Percentiles rank a stretch among this genome's conserved stretches.
These are phyloP conservation scores for Talaromyces sp. DNA, from an alignment of 2,329 filamentous ascomycete genomes.

Conservation along the genomic window DNA sequence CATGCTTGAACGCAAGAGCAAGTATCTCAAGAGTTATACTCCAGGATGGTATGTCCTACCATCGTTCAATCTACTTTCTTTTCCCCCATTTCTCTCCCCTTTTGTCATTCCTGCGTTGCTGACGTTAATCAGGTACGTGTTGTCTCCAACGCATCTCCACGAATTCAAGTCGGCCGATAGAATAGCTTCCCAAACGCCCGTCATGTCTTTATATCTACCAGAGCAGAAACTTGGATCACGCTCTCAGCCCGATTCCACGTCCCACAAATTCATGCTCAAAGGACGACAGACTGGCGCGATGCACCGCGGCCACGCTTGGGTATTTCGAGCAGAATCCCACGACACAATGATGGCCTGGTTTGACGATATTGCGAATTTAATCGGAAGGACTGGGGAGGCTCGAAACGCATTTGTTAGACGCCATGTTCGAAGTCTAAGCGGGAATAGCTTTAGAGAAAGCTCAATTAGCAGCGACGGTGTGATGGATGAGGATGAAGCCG, in stretches of 20 bases:
- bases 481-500: constrained; percentile 68
- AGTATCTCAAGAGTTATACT: constrained; percentile 96
- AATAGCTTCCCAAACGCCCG: constrained; percentile 69
- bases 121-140: constrained; percentile 65
- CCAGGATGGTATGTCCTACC: constrained; percentile 72
- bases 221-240: constrained; percentile 95
- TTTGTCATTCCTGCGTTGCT: background rate
- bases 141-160: constrained; percentile 94
- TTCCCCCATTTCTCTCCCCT: background rate
- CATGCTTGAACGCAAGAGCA: constrained; percentile 94
- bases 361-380: constrained; percentile 84
- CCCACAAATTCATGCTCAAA: constrained; percentile 97
- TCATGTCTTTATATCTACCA: constrained; percentile 93
- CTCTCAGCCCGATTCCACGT: constrained; percentile 73
- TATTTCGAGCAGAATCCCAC: constrained; percentile 63
- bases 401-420: constrained; percentile 79
- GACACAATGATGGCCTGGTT: constrained; percentile 98
- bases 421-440: constrained; percentile 73
- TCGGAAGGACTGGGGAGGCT: constrained; percentile 82
- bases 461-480: constrained; percentile 70
- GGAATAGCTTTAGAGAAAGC: constrained; percentile 51
- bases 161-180: constrained; percentile 99
- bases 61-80: background rate
- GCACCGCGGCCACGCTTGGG: constrained; percentile 72
- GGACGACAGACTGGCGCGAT: constrained; percentile 88